Evolutionary conservation across 306 rosid species (phyloP).

Genomic region (Inga leiocalycina): DNA sequence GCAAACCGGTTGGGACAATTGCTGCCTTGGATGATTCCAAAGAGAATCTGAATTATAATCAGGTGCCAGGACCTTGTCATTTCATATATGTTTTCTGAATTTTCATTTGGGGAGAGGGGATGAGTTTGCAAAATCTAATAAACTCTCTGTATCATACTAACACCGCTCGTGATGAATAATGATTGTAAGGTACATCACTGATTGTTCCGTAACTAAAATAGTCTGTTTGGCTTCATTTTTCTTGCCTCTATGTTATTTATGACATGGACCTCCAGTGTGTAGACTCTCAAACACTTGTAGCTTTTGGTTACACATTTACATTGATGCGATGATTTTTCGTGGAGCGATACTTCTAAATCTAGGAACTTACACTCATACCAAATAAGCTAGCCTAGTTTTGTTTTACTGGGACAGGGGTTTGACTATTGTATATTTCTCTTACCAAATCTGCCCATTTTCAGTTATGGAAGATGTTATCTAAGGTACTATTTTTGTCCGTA

Average conservation of each 20-base stretch:
- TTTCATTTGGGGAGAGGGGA: not conserved
- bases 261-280: not conserved
- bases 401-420: not conserved
- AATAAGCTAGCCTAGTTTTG: not conserved
- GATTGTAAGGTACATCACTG: not conserved
- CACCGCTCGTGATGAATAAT: not conserved
- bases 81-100: not conserved
- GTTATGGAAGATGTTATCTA: conserved; percentile 25
- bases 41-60: conserved; percentile 78
- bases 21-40: conserved; percentile 83
- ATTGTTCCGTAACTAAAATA: not conserved
- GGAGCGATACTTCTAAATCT: not conserved
- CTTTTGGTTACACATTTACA: not conserved
- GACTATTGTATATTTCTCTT: not conserved
- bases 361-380: not conserved
- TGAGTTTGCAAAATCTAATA: not conserved
- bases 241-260: not conserved
- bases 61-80: conserved; percentile 1
- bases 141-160: not conserved
- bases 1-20: conserved; percentile 86
- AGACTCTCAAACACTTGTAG: not conserved
- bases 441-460: conserved; percentile 19
- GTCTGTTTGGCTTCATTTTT: not conserved
- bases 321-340: not conserved
- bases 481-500: conserved; percentile 38